phyloP scores from a whole-genome alignment of 495 filamentous ascomycete genomes.

The Glarea lozoyensis region DNA sequence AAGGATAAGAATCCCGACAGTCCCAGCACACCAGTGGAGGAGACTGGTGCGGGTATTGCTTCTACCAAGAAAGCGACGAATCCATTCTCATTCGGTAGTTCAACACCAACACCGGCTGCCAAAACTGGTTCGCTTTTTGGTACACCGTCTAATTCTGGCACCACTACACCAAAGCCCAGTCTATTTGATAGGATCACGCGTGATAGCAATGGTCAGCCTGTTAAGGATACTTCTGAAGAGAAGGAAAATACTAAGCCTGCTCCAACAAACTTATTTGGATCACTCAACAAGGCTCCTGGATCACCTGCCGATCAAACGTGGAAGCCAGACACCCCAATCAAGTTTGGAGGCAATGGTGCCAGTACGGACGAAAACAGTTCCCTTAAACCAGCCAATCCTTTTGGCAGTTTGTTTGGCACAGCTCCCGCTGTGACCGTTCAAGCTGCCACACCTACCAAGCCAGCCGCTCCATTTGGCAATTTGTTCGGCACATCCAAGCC shows the following conservation, averaged over 20 bases:
- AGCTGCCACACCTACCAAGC: conserved; percentile 25
- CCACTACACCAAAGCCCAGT: conserved; percentile 20
- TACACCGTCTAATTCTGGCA: conserved; percentile 2
- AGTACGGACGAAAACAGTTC: conserved; percentile 11
- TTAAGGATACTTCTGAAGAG: conserved; percentile 23
- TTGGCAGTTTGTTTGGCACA: conserved; percentile 13
- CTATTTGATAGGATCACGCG: conserved; percentile 43
- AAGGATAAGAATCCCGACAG: conserved; percentile 23
- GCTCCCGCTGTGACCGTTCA: conserved; percentile 26
- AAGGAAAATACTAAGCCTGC: conserved; percentile 19
- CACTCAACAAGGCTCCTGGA: conserved; percentile 17
- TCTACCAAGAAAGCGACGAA: conserved; percentile 16
- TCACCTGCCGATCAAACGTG: conserved; percentile 35
- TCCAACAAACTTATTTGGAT: conserved; percentile 18
- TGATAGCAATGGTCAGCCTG: conserved; percentile 28
- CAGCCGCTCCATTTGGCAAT: conserved; percentile 5
- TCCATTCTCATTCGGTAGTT: conserved; percentile 17
- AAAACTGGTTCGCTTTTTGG: conserved; percentile 13
- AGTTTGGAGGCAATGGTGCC: conserved; percentile 26
- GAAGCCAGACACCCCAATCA: conserved; percentile 42
- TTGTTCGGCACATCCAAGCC: conserved; percentile 12
- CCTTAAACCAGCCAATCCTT: conserved; percentile 14
- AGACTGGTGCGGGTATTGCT: conserved; percentile 17
- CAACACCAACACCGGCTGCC: conserved; percentile 14
- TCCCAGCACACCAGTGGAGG: conserved; percentile 20